These are phyloP conservation scores for Fusarium brachygibbosum DNA, from an alignment of 2,329 filamentous ascomycete genomes.

Conservation along the genomic window DNA sequence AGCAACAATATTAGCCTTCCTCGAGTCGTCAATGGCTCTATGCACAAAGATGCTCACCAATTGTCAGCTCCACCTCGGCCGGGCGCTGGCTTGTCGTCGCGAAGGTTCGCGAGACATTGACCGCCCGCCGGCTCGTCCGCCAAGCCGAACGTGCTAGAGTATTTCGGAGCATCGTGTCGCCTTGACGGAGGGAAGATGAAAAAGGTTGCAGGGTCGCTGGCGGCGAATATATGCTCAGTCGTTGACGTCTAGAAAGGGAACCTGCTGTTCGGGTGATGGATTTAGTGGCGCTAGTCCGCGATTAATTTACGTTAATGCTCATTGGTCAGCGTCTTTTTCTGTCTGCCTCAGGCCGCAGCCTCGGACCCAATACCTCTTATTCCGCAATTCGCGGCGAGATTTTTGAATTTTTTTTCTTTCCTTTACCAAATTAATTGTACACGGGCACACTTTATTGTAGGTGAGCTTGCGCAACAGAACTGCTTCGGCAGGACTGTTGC, in stretches of 20 bases:
- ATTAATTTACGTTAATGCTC: slow-evolving; percentile 61
- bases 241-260: slow-evolving; percentile 58
- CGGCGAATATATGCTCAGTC: slow-evolving; percentile 57
- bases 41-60: slow-evolving; percentile 70
- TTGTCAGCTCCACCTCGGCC: slow-evolving; percentile 96
- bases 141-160: slow-evolving; percentile 76
- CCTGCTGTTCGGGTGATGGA: slow-evolving; percentile 56
- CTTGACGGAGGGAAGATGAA: slow-evolving; percentile 64
- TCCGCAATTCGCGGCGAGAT: slow-evolving; percentile 40
- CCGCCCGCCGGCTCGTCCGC: slow-evolving; percentile 71
- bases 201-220: slow-evolving; percentile 55
- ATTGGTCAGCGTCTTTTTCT: slow-evolving; percentile 54
- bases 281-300: slow-evolving; percentile 58
- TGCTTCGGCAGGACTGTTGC: slow-evolving; percentile 56
- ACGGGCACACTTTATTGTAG: slow-evolving; percentile 79
- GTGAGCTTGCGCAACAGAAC: slow-evolving; percentile 68
- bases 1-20: slow-evolving; percentile 52
- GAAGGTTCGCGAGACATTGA: slow-evolving; percentile 80
- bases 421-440: slow-evolving; percentile 71
- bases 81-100: slow-evolving; percentile 81
- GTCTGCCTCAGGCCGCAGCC: slow-evolving; percentile 57
- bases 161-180: slow-evolving; percentile 77
- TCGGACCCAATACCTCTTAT: slow-evolving; percentile 25
- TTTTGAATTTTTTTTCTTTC: slow-evolving; percentile 48
- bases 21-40: slow-evolving; percentile 50